These are phyloP conservation scores for Fistulinella cinereoalba DNA, from an alignment of 1,284 basidiomycete genomes.

Conservation along the genomic window DNA sequence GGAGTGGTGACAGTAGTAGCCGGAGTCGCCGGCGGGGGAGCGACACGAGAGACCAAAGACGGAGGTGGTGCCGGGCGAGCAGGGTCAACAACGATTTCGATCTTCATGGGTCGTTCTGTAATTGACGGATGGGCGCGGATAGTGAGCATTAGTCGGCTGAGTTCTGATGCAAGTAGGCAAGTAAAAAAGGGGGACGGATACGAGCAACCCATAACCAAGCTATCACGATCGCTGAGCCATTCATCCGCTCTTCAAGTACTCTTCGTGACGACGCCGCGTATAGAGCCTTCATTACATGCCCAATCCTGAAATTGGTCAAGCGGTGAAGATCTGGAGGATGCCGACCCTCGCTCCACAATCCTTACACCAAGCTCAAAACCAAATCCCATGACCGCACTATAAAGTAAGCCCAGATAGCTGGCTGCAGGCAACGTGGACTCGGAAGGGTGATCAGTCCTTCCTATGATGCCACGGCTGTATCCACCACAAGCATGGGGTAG, in stretches of 20 bases:
- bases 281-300: conserved; percentile 29
- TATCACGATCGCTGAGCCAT: conserved; percentile 39
- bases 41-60: conserved; percentile 68
- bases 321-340: conserved; percentile 31
- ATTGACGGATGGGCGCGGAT: conserved; percentile 36
- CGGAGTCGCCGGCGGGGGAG: conserved; percentile 47
- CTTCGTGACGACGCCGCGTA: conserved; percentile 18
- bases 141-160: conserved; percentile 60
- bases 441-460: conserved; percentile 33
- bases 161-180: conserved; percentile 48
- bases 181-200: conserved; percentile 39
- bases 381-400: conserved; percentile 35
- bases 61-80: conserved; percentile 59
- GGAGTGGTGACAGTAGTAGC: conserved; percentile 28
- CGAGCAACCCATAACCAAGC: conserved; percentile 33
- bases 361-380: conserved; percentile 34
- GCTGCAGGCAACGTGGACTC: conserved; percentile 25
- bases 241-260: conserved; percentile 42
- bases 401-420: conserved; percentile 23
- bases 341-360: conserved; percentile 28
- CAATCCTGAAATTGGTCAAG: conserved; percentile 37
- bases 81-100: conserved; percentile 95
- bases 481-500: conserved; percentile 19
- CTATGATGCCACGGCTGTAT: conserved; percentile 24
- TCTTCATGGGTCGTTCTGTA: conserved; percentile 96